phyloP scores from a whole-genome alignment of 495 filamentous ascomycete genomes.

The Penicillium lagena region DNA sequence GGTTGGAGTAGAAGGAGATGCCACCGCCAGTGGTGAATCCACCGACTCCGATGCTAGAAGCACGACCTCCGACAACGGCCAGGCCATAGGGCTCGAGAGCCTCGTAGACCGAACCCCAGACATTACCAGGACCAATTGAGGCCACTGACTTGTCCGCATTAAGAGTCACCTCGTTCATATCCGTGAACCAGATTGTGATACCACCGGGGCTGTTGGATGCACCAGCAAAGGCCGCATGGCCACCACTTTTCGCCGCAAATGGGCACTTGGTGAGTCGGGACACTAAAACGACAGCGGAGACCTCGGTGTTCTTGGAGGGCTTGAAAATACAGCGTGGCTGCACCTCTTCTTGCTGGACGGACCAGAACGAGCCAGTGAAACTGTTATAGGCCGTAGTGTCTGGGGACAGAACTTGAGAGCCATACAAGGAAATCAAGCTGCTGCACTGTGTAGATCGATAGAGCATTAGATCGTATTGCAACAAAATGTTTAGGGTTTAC shows the following conservation, averaged over 20 bases:
- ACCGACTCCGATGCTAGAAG: conserved; percentile 48
- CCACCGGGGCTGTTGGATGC: conserved; percentile 24
- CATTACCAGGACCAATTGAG: conserved; percentile 20
- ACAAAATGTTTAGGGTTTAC: neutral
- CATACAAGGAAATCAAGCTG: conserved; percentile 12
- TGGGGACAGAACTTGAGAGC: conserved; percentile 5
- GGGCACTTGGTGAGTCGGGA: conserved; percentile 12
- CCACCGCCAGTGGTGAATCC: conserved; percentile 40
- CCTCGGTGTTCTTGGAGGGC: conserved; percentile 13
- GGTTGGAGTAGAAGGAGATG: conserved; percentile 31
- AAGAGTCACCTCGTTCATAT: conserved; percentile 32
- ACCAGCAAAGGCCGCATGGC: conserved; percentile 27
- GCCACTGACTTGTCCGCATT: conserved; percentile 26
- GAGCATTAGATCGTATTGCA: neutral
- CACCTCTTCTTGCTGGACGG: conserved; percentile 33
- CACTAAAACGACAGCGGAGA: conserved; percentile 14
- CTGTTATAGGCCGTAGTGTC: conserved; percentile 8
- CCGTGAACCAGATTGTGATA: conserved; percentile 42
- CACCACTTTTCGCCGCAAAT: conserved; percentile 42
- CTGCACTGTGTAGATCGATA: conserved; percentile 1
- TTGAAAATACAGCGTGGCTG: conserved; percentile 20
- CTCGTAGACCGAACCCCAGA: conserved; percentile 40
- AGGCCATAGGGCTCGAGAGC: conserved; percentile 41
- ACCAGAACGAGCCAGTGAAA: conserved; percentile 38
- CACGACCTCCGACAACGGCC: conserved; percentile 50